These are phyloP conservation scores for Cutaneotrichosporon mucoides DNA, from an alignment of 1,284 basidiomycete genomes.

Conservation along the genomic window DNA sequence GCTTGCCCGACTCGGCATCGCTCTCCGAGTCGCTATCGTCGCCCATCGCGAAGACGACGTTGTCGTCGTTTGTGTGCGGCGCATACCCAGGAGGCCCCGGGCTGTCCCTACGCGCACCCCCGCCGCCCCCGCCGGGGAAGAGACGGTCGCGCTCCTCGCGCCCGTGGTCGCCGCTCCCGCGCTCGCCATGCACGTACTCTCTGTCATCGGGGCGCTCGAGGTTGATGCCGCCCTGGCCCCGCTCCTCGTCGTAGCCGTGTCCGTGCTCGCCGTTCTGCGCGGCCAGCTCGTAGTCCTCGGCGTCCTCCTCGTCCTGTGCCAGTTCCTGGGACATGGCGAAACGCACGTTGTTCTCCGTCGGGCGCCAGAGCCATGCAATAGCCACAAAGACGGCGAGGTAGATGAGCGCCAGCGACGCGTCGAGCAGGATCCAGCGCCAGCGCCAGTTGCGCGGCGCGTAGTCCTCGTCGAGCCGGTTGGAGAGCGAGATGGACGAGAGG, in stretches of 20 bases:
- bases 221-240: neutral
- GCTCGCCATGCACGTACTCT: slow-evolving; percentile 6
- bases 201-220: slow-evolving; percentile 11
- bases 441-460: slow-evolving; percentile 93
- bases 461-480: slow-evolving; percentile 83
- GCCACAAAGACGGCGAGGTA: slow-evolving; percentile 74
- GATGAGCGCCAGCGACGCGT: slow-evolving; percentile 87
- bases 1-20: slow-evolving; percentile 10
- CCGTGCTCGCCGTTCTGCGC: slow-evolving; percentile 50
- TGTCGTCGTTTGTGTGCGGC: slow-evolving; percentile 57
- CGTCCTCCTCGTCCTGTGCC: slow-evolving; percentile 77
- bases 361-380: slow-evolving; percentile 90
- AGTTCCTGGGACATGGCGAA: slow-evolving; percentile 55
- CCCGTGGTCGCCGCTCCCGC: slow-evolving; percentile 11
- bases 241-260: neutral
- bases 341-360: slow-evolving; percentile 86
- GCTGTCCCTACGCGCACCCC: neutral
- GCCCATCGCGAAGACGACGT: slow-evolving; percentile 82
- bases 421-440: slow-evolving; percentile 90
- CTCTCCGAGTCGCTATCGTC: slow-evolving; percentile 52
- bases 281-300: slow-evolving; percentile 87
- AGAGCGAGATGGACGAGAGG: slow-evolving; percentile 85
- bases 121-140: neutral
- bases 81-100: slow-evolving; percentile 14
- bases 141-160: slow-evolving; percentile 5